Evolutionary conservation across 2,329 filamentous ascomycete genomes (phyloP).

Genomic region (Epichloe gansuensis): DNA sequence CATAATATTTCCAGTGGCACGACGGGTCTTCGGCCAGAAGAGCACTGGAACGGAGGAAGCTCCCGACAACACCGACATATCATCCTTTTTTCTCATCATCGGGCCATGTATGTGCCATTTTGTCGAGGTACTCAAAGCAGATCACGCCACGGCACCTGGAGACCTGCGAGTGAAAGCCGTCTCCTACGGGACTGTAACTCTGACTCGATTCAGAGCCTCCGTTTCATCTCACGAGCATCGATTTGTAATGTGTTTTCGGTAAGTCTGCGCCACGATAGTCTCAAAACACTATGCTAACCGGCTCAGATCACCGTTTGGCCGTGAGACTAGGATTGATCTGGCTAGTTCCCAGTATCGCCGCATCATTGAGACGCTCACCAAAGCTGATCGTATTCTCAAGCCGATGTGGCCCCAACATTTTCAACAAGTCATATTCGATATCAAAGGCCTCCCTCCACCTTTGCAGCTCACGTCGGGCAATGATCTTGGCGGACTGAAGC

Average conservation of each 20-base stretch:
- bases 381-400: slow-evolving; percentile 41
- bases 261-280: slow-evolving; percentile 10
- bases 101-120: slow-evolving; percentile 41
- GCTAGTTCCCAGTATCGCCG: slow-evolving; percentile 41
- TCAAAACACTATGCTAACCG: not conserved
- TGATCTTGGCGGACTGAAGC: slow-evolving; percentile 40
- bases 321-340: slow-evolving; percentile 34
- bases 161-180: slow-evolving; percentile 38
- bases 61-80: slow-evolving; percentile 34
- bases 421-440: slow-evolving; percentile 39
- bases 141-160: slow-evolving; percentile 26
- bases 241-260: slow-evolving; percentile 43
- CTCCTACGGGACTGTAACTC: slow-evolving; percentile 38
- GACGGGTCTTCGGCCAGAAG: slow-evolving; percentile 30
- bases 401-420: slow-evolving; percentile 45
- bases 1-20: slow-evolving; percentile 39
- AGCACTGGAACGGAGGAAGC: slow-evolving; percentile 28
- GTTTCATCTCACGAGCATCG: slow-evolving; percentile 40
- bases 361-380: slow-evolving; percentile 41
- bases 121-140: slow-evolving; percentile 34
- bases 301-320: slow-evolving; percentile 27
- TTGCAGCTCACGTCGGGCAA: slow-evolving; percentile 42
- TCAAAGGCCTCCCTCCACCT: slow-evolving; percentile 38
- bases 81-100: slow-evolving; percentile 41
- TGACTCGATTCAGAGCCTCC: slow-evolving; percentile 38